phyloP scores from a whole-genome alignment of 1,139 yeast species.

The Pichia sp. region DNA sequence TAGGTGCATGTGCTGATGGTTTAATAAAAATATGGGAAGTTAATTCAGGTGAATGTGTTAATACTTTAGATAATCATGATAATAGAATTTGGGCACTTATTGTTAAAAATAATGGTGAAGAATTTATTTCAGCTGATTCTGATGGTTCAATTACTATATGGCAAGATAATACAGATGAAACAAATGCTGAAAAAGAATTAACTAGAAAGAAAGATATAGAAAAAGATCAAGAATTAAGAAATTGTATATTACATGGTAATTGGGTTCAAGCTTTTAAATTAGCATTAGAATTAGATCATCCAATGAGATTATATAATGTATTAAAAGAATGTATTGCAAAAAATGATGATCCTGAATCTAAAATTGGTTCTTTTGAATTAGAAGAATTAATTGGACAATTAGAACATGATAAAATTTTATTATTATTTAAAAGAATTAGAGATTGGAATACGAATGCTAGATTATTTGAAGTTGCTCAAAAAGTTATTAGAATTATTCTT shows the following conservation, averaged over 20 bases:
- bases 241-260: slow-evolving; percentile 61
- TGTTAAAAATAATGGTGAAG: slow-evolving; percentile 56
- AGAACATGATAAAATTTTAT: slow-evolving; percentile 51
- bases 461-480: slow-evolving; percentile 75
- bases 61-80: slow-evolving; percentile 84
- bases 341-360: slow-evolving; percentile 41
- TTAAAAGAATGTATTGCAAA: slow-evolving; percentile 48
- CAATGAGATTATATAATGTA: slow-evolving; percentile 74
- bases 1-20: slow-evolving; percentile 93
- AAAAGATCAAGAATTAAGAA: slow-evolving; percentile 78
- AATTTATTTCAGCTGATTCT: slow-evolving; percentile 83
- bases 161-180: slow-evolving; percentile 80
- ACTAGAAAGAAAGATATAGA: slow-evolving; percentile 58
- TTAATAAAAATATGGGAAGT: slow-evolving; percentile 87
- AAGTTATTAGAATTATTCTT: slow-evolving; percentile 59
- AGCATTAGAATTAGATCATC: slow-evolving; percentile 80
- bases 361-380: slow-evolving; percentile 55
- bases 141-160: slow-evolving; percentile 88
- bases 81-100: slow-evolving; percentile 93
- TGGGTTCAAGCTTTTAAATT: slow-evolving; percentile 86
- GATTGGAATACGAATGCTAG: slow-evolving; percentile 94
- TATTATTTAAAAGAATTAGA: slow-evolving; percentile 66
- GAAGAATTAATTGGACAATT: slow-evolving; percentile 60
- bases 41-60: slow-evolving; percentile 62
- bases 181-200: slow-evolving; percentile 42